phyloP scores from a whole-genome alignment of 345 rosid species.

The Citropsis articulata region DNA sequence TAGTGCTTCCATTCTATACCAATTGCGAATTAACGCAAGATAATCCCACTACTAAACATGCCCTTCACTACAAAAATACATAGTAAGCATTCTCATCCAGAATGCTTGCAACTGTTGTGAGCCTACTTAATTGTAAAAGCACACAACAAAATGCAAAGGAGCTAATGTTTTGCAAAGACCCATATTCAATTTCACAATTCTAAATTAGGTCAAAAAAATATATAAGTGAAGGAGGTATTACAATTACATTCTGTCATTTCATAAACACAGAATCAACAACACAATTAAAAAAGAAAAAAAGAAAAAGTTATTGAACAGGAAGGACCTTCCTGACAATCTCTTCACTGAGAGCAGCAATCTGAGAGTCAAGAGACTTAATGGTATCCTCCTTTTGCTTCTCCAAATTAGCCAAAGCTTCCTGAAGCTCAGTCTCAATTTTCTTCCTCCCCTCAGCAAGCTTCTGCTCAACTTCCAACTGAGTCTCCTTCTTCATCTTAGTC shows the following conservation, averaged over 20 bases:
- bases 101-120: too few relatives aligned
- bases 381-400: conserved; percentile 92
- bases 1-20: too few relatives aligned
- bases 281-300: neutral
- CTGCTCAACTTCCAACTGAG: conserved; percentile 68
- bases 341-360: conserved; percentile 71
- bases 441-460: conserved; percentile 62
- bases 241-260: neutral
- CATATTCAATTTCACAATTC: neutral
- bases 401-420: conserved; percentile 66
- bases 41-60: too few relatives aligned
- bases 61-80: too few relatives aligned
- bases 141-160: too few relatives aligned
- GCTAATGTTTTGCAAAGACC: too few relatives aligned
- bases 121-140: too few relatives aligned
- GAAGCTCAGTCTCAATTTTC: conserved; percentile 78
- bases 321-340: conserved; percentile 91
- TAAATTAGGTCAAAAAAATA: neutral
- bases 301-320: conserved; percentile 37
- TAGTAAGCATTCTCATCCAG: too few relatives aligned
- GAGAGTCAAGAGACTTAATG: conserved; percentile 70
- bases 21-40: too few relatives aligned
- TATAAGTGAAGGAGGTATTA: neutral
- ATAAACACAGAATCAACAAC: neutral
- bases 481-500: conserved; percentile 90